Base-by-base conservation (phyloP, 768 basidiomycete species). In the Tephrocybe sp. region DNA sequence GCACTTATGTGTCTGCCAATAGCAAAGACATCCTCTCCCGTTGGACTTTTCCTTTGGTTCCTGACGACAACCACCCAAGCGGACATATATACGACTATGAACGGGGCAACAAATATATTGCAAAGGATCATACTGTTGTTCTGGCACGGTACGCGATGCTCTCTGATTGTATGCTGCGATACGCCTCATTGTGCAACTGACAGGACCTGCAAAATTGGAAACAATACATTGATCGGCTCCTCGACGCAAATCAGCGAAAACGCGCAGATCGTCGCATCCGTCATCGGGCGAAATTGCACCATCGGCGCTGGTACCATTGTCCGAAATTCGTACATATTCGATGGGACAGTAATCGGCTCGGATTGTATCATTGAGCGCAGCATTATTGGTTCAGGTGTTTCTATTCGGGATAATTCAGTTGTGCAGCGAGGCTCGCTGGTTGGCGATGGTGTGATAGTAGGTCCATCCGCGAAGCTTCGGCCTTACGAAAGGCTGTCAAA, bases 41-140 rank as follows among this genome's bases (percentile, higher is more conserved):
- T 57, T 94, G 93, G 89, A 90, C 91, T 4, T 98, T 95, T 71
- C 97, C 97, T 1, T 73, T 98, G 8, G 93, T 94, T 4, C 95
- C 95, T 8, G 97, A 97, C 63, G 85, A 94, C 64, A 91, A 94
- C 66, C 82, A 94, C 58, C 93, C 92, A 2, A 80, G 85, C 12
- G 85, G 85, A 5, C 83, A 88, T 49, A 62, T 75, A 30, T 98
- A 97, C 63, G 91, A 95, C 62, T 84, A 94, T 61, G 78, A 86
- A 29, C 80, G 88, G 23, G 93, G 92, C 5, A 91, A 94, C 67
- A 86, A 87, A 57, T 99, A 98, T 62, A 79, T 94, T 53, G 83
- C 93, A 16, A 82, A 84, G 57, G 84, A 88, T 54, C 78, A 81
- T 54, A 79, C 87, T 3, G 88, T 97, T 51, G 61, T 78, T 23